These are phyloP conservation scores for Cardamine resedifolia DNA, from an alignment of 345 rosid species.

Conservation along the genomic window DNA sequence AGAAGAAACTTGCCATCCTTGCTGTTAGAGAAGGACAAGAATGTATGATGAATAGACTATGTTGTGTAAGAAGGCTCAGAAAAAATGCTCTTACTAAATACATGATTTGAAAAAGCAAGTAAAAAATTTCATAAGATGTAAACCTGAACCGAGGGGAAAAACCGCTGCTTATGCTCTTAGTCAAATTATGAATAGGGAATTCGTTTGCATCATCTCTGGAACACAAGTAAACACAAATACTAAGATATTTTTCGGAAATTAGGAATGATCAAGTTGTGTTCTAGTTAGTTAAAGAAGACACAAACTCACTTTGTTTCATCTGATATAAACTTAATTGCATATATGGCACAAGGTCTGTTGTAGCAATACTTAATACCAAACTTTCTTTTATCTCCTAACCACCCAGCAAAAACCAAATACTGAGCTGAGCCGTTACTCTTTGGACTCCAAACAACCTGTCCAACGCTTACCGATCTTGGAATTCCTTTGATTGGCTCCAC, in stretches of 20 bases:
- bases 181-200: slow-evolving; percentile 46
- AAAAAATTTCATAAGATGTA: not conserved
- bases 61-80: not conserved
- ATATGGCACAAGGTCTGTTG: slow-evolving; percentile 78
- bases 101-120: not conserved
- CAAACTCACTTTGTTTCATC: slow-evolving; percentile 51
- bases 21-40: not conserved
- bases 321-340: slow-evolving; percentile 52
- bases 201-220: slow-evolving; percentile 53
- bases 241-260: not conserved
- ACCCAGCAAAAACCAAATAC: slow-evolving; percentile 81
- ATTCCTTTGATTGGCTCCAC: slow-evolving; percentile 69
- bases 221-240: slow-evolving; percentile 25
- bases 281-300: slow-evolving; percentile 9
- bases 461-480: slow-evolving; percentile 66
- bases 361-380: slow-evolving; percentile 88
- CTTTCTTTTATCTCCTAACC: slow-evolving; percentile 76
- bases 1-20: not conserved
- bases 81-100: not conserved
- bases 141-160: slow-evolving; percentile 85
- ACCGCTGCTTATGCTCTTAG: slow-evolving; percentile 75
- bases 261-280: slow-evolving; percentile 15
- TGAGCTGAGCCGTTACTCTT: slow-evolving; percentile 42
- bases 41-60: not conserved
- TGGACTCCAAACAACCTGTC: slow-evolving; percentile 98